Base-by-base conservation (phyloP, 805 yeast species). In the Yamadazyma olivae region DNA sequence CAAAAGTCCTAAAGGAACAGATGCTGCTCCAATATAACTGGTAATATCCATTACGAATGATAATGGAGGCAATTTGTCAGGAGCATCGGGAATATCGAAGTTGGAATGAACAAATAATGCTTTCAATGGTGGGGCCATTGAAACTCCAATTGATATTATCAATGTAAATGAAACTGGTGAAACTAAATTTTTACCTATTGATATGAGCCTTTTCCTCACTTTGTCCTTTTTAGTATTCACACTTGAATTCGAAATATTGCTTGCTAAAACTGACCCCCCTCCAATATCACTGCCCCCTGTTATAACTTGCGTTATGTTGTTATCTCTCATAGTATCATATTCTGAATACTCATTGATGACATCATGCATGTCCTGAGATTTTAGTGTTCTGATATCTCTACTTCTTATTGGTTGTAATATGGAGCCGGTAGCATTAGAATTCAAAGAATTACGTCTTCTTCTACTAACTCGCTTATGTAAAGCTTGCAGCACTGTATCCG, bases 41-140 rank as follows among this genome's bases (percentile, higher is more conserved):
- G 91, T 70, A 45, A 81, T 77, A 53, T 91, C 96, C 78, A 91
- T 84, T 4, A 90, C 38, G 45, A 90, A 90, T 23, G 87, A 87
- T 20, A 91, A 66, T 0, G 95, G 90, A 0, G 97, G 97, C 38
- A 70, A 67, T 1, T 71, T 68, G 57, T 91, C 98, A 0, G 98
- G 98, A 0, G 97, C 97, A 33, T 73, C 50, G 6, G 75, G 83
- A 19, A 89, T 71, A 41, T 71, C 58, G 33, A 54, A 49, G 2
- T 30, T 30, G 4, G 56, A 43, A 8, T 36, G 30, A 5, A 68
- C 68, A 46, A 72, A 72, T 6, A 72, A 64, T 0, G 88, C 82
- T 42, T 81, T 78, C 2, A 84, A 63, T 74, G 96, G 91, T 1
- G 96, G 96, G n/a, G 91, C 71, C 84, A 91, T 80, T 4, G 91